Conservation (phyloP, 192 early-diverging fungal genomes). For the Thoreauomyces humboldtii region DNA sequence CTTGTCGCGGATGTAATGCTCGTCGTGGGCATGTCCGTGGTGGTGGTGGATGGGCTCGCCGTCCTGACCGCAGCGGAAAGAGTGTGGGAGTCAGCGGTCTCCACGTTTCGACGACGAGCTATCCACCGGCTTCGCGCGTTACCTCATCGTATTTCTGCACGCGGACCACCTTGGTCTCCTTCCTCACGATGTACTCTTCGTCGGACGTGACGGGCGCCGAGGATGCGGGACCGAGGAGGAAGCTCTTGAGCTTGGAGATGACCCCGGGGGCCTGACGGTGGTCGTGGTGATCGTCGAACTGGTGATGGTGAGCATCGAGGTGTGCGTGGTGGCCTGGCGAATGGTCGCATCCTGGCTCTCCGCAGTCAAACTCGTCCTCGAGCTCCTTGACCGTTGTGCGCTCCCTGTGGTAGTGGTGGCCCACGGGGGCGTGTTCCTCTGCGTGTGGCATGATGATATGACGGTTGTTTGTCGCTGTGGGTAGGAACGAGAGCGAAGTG, state of each 20-base stretch:
- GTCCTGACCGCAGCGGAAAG: neutral
- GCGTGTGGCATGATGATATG: neutral
- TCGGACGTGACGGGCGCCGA: no score
- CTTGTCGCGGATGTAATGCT: neutral
- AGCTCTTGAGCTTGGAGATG: conserved; percentile 14
- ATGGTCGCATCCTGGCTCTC: neutral
- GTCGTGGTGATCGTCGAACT: neutral
- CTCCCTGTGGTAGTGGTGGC: neutral
- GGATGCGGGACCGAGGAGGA: conserved; percentile 12
- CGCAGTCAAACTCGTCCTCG: neutral
- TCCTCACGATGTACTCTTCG: conserved; percentile 2
- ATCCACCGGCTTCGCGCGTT: neutral
- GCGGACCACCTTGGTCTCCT: conserved; percentile 1
- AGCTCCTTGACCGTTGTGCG: conserved; percentile 6
- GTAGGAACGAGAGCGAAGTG: no score
- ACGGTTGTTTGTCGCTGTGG: no score
- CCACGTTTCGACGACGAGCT: no score
- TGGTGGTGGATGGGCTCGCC: neutral
- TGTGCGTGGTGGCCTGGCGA: neutral
- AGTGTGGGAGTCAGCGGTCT: no score
- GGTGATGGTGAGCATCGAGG: neutral
- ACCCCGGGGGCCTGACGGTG: conserved; percentile 10
- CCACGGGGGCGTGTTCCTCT: neutral
- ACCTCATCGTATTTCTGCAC: neutral
- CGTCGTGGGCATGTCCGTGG: neutral